Base-by-base conservation (phyloP, 768 basidiomycete genomes). In the Trametes villosa region DNA sequence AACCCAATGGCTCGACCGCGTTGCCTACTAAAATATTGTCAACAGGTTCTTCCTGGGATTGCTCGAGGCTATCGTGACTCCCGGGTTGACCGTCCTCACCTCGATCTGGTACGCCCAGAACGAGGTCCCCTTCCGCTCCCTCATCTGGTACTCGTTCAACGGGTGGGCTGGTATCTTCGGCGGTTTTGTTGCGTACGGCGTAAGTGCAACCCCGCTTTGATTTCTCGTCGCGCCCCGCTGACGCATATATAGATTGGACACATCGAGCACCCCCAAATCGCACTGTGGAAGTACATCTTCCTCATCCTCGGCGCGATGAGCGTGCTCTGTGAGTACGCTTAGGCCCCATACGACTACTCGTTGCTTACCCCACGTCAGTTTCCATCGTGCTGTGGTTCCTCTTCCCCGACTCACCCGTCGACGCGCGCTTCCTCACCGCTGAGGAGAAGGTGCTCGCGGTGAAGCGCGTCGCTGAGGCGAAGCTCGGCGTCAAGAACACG, bases 371-470 rank as follows among this genome's bases (percentile, higher is more conserved):
- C 20, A 15, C 27, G 5, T 2, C 30, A 67, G 66, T 62, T 40
- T 36, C 63, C 18, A 46, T 70, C 26, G 57, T 67, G 40, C 40
- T 76, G 24, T 72, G 71, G 57, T 56, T 76, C 54, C 70, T 69
- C 57, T 72, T 78, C n/a, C 71, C 77, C 13, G 77, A 77, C 59
- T 73, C 73, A 1, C 76, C 75, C 1, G 71, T 72, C 27, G 62
- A 62, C 20, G 75, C 75, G 2, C 59, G 60, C 4, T 77, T 75
- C 63, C 50, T 77, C 34, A 68, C 58, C 9, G 50, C 70, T 17
- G 63, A 74, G 22, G 69, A 78, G 53, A 74, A 70, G 53, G 53
- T 72, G 18, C 69, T 76, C 15, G 76, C 73, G 4, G 70, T 76
- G 26, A 72, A 74, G 62, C 71, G 77, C n/a, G 75, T 77, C 3